Conservation (phyloP, 192 early-diverging fungal genomes). For the Pilobolus umbonatus region DNA sequence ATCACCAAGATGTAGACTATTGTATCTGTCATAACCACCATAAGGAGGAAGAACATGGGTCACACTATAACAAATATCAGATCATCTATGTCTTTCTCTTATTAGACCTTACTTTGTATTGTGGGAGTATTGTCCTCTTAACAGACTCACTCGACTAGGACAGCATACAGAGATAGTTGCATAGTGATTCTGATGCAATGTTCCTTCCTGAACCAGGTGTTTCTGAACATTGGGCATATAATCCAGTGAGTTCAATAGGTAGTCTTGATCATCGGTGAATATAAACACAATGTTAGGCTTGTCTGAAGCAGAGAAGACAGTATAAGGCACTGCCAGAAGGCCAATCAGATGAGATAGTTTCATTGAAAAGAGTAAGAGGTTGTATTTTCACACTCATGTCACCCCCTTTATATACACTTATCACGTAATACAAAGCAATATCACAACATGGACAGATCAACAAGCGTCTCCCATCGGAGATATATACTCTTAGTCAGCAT, state of each 20-base stretch:
- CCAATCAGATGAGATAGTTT: no score
- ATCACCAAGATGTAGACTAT: constrained; percentile 32
- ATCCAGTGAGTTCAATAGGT: constrained; percentile 45
- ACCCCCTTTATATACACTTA: no score
- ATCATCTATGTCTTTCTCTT: not conserved
- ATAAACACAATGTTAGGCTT: constrained; percentile 63
- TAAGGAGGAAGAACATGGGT: constrained; percentile 31
- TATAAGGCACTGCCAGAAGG: no score
- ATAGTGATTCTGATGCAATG: constrained; percentile 56
- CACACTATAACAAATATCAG: constrained; percentile 20
- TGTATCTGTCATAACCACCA: constrained; percentile 42
- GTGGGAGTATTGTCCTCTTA: constrained; percentile 59
- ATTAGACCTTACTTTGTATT: constrained; percentile 45
- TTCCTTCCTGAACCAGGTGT: constrained; percentile 52
- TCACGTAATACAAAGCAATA: no score
- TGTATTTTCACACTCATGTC: no score
- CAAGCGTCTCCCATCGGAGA: no score
- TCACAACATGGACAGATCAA: no score
- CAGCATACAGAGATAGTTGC: constrained; percentile 61
- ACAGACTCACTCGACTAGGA: constrained; percentile 54
- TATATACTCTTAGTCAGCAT: no score
- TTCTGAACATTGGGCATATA: constrained; percentile 62
- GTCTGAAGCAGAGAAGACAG: no score
- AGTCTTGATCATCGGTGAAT: constrained; percentile 65
- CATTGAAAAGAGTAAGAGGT: no score